Evolutionary conservation across 306 rosid genomes (phyloP).

Genomic region (Cyamopsis tetragonoloba): DNA sequence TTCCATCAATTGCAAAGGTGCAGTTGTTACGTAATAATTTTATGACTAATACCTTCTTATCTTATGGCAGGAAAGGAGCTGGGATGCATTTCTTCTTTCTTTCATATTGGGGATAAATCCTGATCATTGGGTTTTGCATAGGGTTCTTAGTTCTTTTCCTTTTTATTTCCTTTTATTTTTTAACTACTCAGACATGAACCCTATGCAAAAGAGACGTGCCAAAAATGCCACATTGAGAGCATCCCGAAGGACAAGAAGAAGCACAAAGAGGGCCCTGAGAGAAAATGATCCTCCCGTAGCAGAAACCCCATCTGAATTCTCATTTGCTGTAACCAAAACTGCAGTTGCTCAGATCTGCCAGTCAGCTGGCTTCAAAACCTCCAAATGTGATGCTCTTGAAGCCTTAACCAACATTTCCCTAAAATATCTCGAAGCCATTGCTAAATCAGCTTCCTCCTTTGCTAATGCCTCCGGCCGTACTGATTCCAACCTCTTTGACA

Average conservation of each 20-base stretch:
- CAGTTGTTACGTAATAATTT: too few relatives aligned
- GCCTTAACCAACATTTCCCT: slow-evolving; percentile 50
- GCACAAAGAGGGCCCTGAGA: slow-evolving; percentile 7
- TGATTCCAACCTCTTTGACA: slow-evolving; percentile 54
- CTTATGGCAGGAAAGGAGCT: slow-evolving; percentile 32
- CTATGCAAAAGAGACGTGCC: slow-evolving; percentile 11
- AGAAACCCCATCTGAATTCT: slow-evolving; percentile 47
- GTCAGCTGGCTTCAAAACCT: slow-evolving; percentile 48
- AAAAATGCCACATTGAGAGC: slow-evolving; percentile 16
- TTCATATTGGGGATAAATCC: background rate
- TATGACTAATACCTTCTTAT: background rate
- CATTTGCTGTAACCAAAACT: slow-evolving; percentile 43
- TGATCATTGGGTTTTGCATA: slow-evolving; percentile 2
- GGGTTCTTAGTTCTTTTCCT: slow-evolving; percentile 14
- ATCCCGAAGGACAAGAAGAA: slow-evolving; percentile 25
- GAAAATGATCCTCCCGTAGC: slow-evolving; percentile 18
- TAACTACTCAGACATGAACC: slow-evolving; percentile 17
- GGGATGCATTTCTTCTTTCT: slow-evolving; percentile 1
- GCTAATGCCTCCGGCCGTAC: slow-evolving; percentile 54
- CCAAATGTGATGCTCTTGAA: slow-evolving; percentile 46
- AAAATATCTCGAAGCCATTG: slow-evolving; percentile 44
- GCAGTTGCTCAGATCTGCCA: slow-evolving; percentile 72
- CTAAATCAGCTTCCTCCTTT: slow-evolving; percentile 42
- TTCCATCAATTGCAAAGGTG: too few relatives aligned
- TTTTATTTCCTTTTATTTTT: background rate